Conservation (phyloP, 2,329 filamentous ascomycete genomes). For the Ceratocystis eucalypticola region DNA sequence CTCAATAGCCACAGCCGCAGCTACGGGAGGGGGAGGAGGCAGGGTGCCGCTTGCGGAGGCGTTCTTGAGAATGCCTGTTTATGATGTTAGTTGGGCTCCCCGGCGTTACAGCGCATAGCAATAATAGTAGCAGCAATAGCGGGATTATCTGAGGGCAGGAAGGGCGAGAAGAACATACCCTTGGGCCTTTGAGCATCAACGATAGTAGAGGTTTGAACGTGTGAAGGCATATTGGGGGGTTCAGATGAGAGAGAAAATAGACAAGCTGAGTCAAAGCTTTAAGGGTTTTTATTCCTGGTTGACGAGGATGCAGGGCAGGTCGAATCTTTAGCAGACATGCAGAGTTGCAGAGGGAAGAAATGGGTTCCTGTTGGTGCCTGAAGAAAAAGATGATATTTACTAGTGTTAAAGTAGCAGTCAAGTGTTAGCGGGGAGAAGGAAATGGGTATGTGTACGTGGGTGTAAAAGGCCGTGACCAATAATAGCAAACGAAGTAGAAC, state of each 20-base stretch:
- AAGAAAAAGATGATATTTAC: neutral
- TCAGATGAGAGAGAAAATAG: neutral
- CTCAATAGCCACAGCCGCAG: constrained; percentile 38
- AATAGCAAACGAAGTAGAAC: neutral
- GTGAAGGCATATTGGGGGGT: constrained; percentile 14
- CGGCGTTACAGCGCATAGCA: neutral
- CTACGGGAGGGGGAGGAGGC: constrained; percentile 31
- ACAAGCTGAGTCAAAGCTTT: neutral
- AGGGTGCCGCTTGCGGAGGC: constrained; percentile 42
- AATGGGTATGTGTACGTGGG: neutral
- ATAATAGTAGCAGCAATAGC: neutral
- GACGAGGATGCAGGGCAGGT: neutral
- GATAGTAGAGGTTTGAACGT: constrained; percentile 5
- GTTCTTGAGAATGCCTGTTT: constrained; percentile 84
- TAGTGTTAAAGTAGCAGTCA: neutral
- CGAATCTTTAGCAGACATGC: neutral
- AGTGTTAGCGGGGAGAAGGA: neutral
- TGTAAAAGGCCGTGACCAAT: neutral
- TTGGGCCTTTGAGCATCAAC: constrained; percentile 33
- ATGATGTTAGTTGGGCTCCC: neutral
- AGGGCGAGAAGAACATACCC: constrained; percentile 27
- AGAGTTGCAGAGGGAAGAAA: neutral
- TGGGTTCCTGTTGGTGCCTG: neutral
- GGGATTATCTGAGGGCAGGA: neutral
- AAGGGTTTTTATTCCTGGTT: neutral